A percentile compares a stretch with the other conserved stretches of the same genome.
Conservation (phyloP, 768 basidiomycete genomes). For the Hortiboletus flavorubellus region DNA sequence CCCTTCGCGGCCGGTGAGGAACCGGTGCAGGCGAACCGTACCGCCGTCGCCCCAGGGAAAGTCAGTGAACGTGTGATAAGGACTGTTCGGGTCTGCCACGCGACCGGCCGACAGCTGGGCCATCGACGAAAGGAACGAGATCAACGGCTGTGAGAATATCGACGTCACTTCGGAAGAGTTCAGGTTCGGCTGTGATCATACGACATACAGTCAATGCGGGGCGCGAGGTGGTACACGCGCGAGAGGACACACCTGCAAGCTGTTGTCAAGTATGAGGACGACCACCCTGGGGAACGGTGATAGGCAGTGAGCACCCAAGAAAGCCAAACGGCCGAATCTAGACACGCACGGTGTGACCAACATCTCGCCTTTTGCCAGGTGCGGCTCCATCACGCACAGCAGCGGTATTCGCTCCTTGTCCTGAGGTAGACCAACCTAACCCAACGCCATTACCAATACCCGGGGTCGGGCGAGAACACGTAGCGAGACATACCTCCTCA, state of each 20-base stretch:
- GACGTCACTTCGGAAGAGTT: slow-evolving; percentile 75
- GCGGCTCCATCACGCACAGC: slow-evolving; percentile 76
- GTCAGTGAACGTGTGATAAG: slow-evolving; percentile 68
- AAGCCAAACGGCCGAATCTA: neutral
- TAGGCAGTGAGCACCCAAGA: neutral
- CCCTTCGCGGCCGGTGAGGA: slow-evolving; percentile 82
- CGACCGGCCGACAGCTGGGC: slow-evolving; percentile 59
- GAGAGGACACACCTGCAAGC: slow-evolving; percentile 50
- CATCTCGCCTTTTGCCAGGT: slow-evolving; percentile 64
- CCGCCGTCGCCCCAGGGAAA: slow-evolving; percentile 41
- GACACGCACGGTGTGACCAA: slow-evolving; percentile 82
- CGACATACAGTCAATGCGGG: neutral
- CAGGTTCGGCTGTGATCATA: slow-evolving; percentile 59
- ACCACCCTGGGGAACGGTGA: slow-evolving; percentile 56
- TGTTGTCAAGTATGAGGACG: slow-evolving; percentile 78
- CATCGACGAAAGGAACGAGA: slow-evolving; percentile 61
- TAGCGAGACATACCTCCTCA: slow-evolving; percentile 62
- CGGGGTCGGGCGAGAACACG: neutral
- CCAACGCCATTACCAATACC: neutral
- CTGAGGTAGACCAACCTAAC: slow-evolving; percentile 76
- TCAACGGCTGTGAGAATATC: slow-evolving; percentile 83
- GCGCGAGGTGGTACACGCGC: neutral
- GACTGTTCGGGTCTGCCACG: slow-evolving; percentile 40
- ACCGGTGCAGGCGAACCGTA: slow-evolving; percentile 59
- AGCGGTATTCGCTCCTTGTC: slow-evolving; percentile 69